Percentiles rank a stretch among this genome's conserved stretches.
phyloP scores from a whole-genome alignment of 305 asterid genomes.

The Ajuga reptans region DNA sequence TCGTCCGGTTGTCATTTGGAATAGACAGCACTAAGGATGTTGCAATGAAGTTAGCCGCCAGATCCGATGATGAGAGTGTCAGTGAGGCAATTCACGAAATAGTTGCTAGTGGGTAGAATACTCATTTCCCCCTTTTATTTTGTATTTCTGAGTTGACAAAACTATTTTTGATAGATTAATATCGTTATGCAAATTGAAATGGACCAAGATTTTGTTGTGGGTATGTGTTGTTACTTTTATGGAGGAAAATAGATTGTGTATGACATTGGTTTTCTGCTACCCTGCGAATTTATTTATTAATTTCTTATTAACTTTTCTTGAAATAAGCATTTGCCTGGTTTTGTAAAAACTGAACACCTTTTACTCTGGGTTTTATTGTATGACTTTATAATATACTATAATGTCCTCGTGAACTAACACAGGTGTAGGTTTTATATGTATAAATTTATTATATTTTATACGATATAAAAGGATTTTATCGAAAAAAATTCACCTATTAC shows the following conservation, averaged over 20 bases:
- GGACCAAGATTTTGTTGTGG: conserved; percentile 28
- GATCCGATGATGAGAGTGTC: conserved; percentile 72
- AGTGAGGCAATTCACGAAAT: conserved; percentile 81
- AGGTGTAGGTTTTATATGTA: too few species aligned
- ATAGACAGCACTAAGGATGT: conserved; percentile 70
- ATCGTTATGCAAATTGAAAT: background rate
- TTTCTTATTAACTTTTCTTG: conserved; percentile 1
- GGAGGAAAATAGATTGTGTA: conserved; percentile 16
- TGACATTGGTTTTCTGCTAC: background rate
- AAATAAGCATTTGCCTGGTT: conserved; percentile 1
- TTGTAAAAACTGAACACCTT: too few species aligned
- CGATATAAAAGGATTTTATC: too few species aligned
- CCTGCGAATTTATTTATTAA: conserved; percentile 13
- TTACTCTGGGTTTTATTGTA: too few species aligned
- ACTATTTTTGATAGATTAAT: conserved; percentile 21
- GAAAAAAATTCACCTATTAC: too few species aligned
- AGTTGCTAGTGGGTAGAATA: conserved; percentile 66
- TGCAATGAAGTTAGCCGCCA: conserved; percentile 85
- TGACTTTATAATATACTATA: too few species aligned
- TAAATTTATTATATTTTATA: too few species aligned
- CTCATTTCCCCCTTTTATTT: background rate
- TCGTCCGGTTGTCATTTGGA: conserved; percentile 75
- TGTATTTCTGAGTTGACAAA: conserved; percentile 19
- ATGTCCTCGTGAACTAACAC: too few species aligned
- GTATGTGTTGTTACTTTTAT: conserved; percentile 17